Evolutionary conservation across 176 grass and related monocot genomes (phyloP).

Genomic region (Rhynchospora pubera): DNA sequence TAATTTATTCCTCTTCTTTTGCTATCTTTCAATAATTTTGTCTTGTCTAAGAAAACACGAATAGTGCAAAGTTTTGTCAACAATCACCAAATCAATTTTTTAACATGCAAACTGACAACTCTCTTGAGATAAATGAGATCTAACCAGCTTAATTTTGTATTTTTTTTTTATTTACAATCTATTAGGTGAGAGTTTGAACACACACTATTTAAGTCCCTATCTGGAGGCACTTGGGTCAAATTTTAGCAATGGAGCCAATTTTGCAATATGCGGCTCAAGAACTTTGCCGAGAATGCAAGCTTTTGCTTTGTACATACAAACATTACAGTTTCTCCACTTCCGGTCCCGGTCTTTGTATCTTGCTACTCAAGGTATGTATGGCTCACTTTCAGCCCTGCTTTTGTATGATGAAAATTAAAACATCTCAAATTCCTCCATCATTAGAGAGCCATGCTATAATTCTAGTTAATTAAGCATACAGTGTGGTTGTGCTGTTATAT

Average conservation of each 20-base stretch:
- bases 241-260: slow-evolving; percentile 80
- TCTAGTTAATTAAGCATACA: neutral
- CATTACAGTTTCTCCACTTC: slow-evolving; percentile 66
- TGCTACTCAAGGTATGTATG: slow-evolving; percentile 18
- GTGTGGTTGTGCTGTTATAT: neutral
- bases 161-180: neutral
- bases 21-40: neutral
- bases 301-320: slow-evolving; percentile 63
- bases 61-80: neutral
- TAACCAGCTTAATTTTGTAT: neutral
- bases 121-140: neutral
- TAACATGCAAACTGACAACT: neutral
- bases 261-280: slow-evolving; percentile 50
- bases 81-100: neutral
- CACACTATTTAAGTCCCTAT: slow-evolving; percentile 69
- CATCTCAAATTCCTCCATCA: neutral
- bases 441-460: neutral
- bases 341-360: slow-evolving; percentile 48
- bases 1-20: neutral
- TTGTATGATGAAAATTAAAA: slow-evolving; percentile 8
- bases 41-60: neutral
- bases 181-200: slow-evolving; percentile 72
- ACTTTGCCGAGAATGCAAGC: slow-evolving; percentile 36
- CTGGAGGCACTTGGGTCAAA: slow-evolving; percentile 61
- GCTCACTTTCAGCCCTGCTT: neutral